Base-by-base conservation (phyloP, 805 yeast genomes). In the Suhomyces vadensis region DNA sequence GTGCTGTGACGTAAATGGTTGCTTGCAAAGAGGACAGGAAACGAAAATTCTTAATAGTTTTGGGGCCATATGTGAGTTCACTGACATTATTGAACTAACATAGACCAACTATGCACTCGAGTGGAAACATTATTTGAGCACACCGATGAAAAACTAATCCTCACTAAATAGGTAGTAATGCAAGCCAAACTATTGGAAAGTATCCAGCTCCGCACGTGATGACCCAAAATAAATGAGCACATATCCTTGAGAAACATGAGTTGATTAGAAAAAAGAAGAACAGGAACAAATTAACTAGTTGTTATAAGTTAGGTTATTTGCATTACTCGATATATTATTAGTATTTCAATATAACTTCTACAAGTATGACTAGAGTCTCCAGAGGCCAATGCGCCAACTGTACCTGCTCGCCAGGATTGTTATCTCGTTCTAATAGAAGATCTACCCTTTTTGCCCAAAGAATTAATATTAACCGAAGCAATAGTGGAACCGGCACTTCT, bases 371-470 rank as follows among this genome's bases (percentile, higher is more conserved):
- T 37, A 66, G 67, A 56, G 65, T 69, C 6, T 50, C 64, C 10
- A 63, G 77, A 54, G 72, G 67, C 10, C 73, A 69, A 55, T 87
- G 94, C 60, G 73, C 77, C 38, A 82, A 86, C 66, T 87, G 95
- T 68, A 85, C 89, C 2, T 87, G 95, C 60, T 85, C 92, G 0
- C 94, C 94, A 4, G 95, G 95, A 3, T 68, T 87, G 35, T 64
- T 87, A 38, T 81, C 89, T 23, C 74, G 95, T 56, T 78, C 74
- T 48, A 79, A 78, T 56, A 74, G 83, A 54, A 71, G 87, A 53
- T 74, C 85, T 14, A 74, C 85, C 0, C 58, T 75, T 22, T 69
- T 77, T 45, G 78, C 80, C 47, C 50, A 46, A 23, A 46, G 44
- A 38, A 52, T 67, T 36, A 59, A 55, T 46, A 50, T 65, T 31